Conservation (phyloP, 352 stramenopile species). For the Thalassiosira hispida region DNA sequence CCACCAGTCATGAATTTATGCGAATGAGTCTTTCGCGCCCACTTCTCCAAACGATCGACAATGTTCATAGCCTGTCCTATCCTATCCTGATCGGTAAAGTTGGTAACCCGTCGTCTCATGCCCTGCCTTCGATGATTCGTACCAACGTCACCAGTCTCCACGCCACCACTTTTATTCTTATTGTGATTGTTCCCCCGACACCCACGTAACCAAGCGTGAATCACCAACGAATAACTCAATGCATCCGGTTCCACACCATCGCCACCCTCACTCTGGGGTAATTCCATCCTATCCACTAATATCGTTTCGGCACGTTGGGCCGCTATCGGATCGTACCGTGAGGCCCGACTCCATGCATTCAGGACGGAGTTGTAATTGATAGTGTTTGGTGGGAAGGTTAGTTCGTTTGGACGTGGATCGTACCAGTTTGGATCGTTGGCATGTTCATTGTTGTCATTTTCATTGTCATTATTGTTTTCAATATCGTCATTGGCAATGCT, state of each 20-base stretch:
- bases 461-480: slow-evolving; percentile 4
- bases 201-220: slow-evolving; percentile 67
- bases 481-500: slow-evolving; percentile 1
- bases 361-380: slow-evolving; percentile 80
- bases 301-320: slow-evolving; percentile 47
- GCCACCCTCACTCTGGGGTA: slow-evolving; percentile 37
- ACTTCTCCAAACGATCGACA: slow-evolving; percentile 50
- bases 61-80: slow-evolving; percentile 48
- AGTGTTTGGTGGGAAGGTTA: slow-evolving; percentile 65
- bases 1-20: slow-evolving; percentile 3
- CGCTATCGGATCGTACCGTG: slow-evolving; percentile 43
- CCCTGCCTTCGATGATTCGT: neutral
- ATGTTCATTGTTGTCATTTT: neutral
- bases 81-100: slow-evolving; percentile 45
- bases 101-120: slow-evolving; percentile 13
- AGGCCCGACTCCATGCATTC: slow-evolving; percentile 63
- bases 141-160: no score
- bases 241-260: slow-evolving; percentile 69
- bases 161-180: neutral
- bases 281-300: slow-evolving; percentile 58
- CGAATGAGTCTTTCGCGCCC: slow-evolving; percentile 40
- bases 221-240: slow-evolving; percentile 70
- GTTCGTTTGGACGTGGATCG: slow-evolving; percentile 50
- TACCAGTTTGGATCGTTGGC: slow-evolving; percentile 45
- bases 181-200: slow-evolving; percentile 23